Percentiles rank a stretch among this genome's conserved stretches.
phyloP scores from a whole-genome alignment of 1,284 basidiomycete genomes.

The Rhodofomes roseus region DNA sequence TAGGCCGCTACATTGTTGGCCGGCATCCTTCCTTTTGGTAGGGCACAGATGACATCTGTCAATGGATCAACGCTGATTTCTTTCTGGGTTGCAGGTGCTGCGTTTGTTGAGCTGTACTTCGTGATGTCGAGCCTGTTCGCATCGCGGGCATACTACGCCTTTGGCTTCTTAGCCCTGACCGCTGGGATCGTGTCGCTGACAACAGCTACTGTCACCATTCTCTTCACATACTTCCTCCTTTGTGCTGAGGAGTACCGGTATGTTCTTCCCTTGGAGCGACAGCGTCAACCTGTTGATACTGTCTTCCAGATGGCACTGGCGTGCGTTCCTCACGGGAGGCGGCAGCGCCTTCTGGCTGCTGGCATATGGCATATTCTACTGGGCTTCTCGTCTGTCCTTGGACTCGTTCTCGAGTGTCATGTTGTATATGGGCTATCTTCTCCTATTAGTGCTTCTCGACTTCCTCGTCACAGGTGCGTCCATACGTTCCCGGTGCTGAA shows the following conservation, averaged over 20 bases:
- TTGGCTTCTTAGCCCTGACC: slow-evolving; percentile 92
- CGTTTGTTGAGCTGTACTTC: slow-evolving; percentile 95
- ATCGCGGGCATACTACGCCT: slow-evolving; percentile 91
- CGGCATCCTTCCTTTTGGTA: slow-evolving; percentile 91
- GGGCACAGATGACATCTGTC: slow-evolving; percentile 10
- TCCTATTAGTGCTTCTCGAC: slow-evolving; percentile 78
- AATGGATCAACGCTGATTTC: neutral
- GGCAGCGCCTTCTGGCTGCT: slow-evolving; percentile 93
- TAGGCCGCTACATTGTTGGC: slow-evolving; percentile 79
- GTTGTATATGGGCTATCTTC: slow-evolving; percentile 90
- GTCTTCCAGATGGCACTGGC: slow-evolving; percentile 86
- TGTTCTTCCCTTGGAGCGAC: slow-evolving; percentile 17
- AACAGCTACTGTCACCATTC: slow-evolving; percentile 85
- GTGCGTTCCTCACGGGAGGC: slow-evolving; percentile 91
- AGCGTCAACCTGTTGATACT: neutral
- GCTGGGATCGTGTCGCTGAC: slow-evolving; percentile 83
- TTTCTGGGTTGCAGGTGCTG: slow-evolving; percentile 61
- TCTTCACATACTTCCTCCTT: slow-evolving; percentile 90
- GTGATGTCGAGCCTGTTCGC: slow-evolving; percentile 93
- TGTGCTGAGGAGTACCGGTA: slow-evolving; percentile 95
- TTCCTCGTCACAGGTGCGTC: slow-evolving; percentile 83
- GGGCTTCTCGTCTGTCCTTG: slow-evolving; percentile 82
- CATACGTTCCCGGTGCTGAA: neutral
- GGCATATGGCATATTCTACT: slow-evolving; percentile 84
- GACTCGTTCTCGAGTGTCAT: slow-evolving; percentile 82